Percentiles rank a stretch among this genome's conserved stretches.
Evolutionary conservation across 2,329 filamentous ascomycete genomes (phyloP).

Genomic region (Fusarium cicatricum): DNA sequence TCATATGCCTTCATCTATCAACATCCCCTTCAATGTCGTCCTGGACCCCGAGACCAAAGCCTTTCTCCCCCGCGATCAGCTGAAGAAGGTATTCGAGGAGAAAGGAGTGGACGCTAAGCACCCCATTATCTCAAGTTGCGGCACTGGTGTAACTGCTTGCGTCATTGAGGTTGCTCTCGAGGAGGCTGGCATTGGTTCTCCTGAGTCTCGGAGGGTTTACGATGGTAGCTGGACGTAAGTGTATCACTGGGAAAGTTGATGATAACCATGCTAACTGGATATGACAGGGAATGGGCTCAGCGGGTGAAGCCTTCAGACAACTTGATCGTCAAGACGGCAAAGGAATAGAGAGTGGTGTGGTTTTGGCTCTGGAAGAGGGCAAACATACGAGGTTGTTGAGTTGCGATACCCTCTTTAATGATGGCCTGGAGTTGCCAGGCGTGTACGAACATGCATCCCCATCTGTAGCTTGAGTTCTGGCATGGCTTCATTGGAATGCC

Average conservation of each 20-base stretch:
- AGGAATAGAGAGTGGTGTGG: conserved; percentile 31
- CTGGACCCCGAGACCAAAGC: conserved; percentile 86
- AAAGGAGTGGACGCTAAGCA: conserved; percentile 81
- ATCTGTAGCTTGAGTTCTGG: conserved; percentile 34
- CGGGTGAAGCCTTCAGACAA: conserved; percentile 68
- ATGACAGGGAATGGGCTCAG: conserved; percentile 70
- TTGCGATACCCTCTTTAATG: conserved; percentile 46
- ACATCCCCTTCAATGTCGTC: conserved; percentile 79
- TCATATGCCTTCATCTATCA: conserved; percentile 89
- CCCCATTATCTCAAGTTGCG: conserved; percentile 88
- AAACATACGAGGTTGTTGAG: conserved; percentile 30
- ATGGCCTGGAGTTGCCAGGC: conserved; percentile 38
- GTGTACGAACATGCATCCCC: conserved; percentile 42
- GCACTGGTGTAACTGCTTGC: conserved; percentile 92
- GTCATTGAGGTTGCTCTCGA: conserved; percentile 87
- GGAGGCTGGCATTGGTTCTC: conserved; percentile 76
- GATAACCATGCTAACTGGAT: conserved; percentile 40
- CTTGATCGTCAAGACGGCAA: conserved; percentile 65
- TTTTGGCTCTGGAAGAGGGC: conserved; percentile 25
- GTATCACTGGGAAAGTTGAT: not conserved
- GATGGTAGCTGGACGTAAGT: conserved; percentile 98
- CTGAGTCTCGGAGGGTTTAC: conserved; percentile 78
- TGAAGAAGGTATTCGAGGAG: conserved; percentile 78
- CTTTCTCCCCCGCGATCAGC: conserved; percentile 74
- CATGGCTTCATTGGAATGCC: conserved; percentile 28